Conservation (phyloP, 805 yeast species). For the Saccharomyces kudriavzevii region DNA sequence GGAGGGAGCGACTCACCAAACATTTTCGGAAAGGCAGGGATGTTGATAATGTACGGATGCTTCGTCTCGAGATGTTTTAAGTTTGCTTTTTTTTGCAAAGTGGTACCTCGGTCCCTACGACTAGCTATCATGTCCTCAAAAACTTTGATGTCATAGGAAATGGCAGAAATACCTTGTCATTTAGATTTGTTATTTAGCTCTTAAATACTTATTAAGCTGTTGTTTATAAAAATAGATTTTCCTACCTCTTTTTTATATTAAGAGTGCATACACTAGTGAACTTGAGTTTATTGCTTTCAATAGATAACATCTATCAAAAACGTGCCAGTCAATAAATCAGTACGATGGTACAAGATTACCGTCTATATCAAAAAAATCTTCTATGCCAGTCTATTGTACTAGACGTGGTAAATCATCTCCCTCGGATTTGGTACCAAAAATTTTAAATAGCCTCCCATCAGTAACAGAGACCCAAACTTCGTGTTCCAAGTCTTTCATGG, state of each 20-base stretch:
- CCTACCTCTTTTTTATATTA: not conserved
- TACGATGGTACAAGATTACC: not conserved
- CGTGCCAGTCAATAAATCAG: not conserved
- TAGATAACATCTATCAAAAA: not conserved
- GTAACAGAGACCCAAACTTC: constrained; percentile 20
- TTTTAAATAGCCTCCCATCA: not conserved
- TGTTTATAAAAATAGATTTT: not conserved
- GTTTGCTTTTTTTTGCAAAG: too few species aligned
- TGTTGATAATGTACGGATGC: not conserved
- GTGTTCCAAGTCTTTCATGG: constrained; percentile 26
- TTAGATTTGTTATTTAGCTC: not conserved
- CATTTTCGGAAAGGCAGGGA: not conserved
- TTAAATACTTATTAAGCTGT: not conserved
- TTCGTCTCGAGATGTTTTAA: not conserved
- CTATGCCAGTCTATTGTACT: not conserved
- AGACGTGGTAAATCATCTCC: not conserved
- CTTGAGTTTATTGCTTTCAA: not conserved
- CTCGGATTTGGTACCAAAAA: not conserved
- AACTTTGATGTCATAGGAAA: not conserved
- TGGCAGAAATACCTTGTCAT: not conserved
- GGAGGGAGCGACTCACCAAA: not conserved
- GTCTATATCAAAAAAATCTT: not conserved
- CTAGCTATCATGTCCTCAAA: not conserved
- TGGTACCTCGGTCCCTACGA: too few species aligned
- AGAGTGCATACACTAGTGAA: not conserved